A percentile compares a stretch with the other conserved stretches of the same genome.
Conservation (phyloP, 2,329 filamentous ascomycete species). For the Atkinsonella texensis region DNA sequence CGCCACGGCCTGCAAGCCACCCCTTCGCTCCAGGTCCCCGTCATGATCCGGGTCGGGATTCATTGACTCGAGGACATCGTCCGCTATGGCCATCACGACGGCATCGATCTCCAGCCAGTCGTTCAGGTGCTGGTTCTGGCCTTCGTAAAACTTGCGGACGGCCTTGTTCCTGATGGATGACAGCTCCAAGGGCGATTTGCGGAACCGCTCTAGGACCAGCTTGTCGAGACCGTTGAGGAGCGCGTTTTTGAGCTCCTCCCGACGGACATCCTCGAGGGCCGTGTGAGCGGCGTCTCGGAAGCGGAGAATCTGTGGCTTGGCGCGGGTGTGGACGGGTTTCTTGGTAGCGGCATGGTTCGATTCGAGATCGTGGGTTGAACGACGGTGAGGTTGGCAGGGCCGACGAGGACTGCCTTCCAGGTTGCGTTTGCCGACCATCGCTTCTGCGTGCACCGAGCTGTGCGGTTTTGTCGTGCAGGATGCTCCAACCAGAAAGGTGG, state of each 20-base stretch:
- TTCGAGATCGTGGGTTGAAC: neutral
- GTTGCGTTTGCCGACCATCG: neutral
- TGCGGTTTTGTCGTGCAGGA: too few relatives aligned
- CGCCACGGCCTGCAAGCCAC: conserved; percentile 18
- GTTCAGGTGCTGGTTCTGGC: conserved; percentile 19
- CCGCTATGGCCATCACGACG: conserved; percentile 21
- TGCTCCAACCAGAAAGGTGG: too few relatives aligned
- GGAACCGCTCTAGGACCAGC: conserved; percentile 16
- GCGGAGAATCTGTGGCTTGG: neutral
- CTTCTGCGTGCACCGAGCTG: neutral
- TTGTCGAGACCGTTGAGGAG: conserved; percentile 19
- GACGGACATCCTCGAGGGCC: conserved; percentile 18
- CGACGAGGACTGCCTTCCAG: neutral
- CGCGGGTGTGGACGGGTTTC: neutral
- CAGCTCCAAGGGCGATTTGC: conserved; percentile 18
- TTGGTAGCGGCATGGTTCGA: neutral
- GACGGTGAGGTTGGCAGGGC: neutral
- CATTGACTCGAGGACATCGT: conserved; percentile 22
- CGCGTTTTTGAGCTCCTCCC: conserved; percentile 18
- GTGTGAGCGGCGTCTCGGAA: conserved; percentile 19
- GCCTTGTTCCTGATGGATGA: conserved; percentile 17
- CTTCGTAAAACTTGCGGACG: conserved; percentile 17
- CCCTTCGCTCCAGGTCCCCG: conserved; percentile 18
- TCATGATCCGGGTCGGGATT: conserved; percentile 23
- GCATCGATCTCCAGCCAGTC: conserved; percentile 24